Base-by-base conservation (phyloP, 352 stramenopile genomes). In the Lagenidium giganteum region DNA sequence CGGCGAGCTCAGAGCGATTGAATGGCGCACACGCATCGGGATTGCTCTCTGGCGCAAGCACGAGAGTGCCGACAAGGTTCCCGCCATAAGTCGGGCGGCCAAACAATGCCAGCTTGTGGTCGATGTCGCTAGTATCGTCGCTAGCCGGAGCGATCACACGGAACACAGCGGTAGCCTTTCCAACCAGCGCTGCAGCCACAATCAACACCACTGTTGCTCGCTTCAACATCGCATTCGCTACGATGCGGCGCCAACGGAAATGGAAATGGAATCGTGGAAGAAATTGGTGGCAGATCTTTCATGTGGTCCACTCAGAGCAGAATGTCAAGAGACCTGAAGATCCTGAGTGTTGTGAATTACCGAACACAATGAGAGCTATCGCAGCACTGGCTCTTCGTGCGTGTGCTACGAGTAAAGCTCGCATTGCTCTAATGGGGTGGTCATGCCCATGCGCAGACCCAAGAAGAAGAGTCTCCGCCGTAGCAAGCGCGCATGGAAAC, bases 391-490 rank as follows among this genome's bases (percentile, higher is more conserved):
- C n/a, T n/a, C n/a, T n/a, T n/a, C n/a, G n/a, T n/a, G n/a, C n/a
- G n/a, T n/a, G n/a, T n/a, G n/a, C n/a, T n/a, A n/a, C n/a, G n/a
- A n/a, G n/a, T n/a, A n/a, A n/a, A n/a, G n/a, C n/a, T n/a, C n/a
- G n/a, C 64, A 75, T 8, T 51, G 29, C 9, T 60, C 22, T 17
- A 69, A 29, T 11, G 57, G 52, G 33, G 63, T 46, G n/a, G 59
- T 29, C 17, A 62, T 49, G 22, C 49, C 45, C 58, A 76, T 74
- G 1, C 54, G 64, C 20, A 76, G 59, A 16, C 55, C 62, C 39
- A 62, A 43, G 41, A 70, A 81, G 50, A 73, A 56, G 27, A 65
- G 25, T 1, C 62, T 48, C 8, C 62, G 52, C 21, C 62, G 54
- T 46, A 44, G 68, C 24, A 81, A 25, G 17, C 51, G 49, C 12